These are phyloP conservation scores for Beta macrorhiza DNA, from an alignment of 179 eudicot species.

Conservation along the genomic window DNA sequence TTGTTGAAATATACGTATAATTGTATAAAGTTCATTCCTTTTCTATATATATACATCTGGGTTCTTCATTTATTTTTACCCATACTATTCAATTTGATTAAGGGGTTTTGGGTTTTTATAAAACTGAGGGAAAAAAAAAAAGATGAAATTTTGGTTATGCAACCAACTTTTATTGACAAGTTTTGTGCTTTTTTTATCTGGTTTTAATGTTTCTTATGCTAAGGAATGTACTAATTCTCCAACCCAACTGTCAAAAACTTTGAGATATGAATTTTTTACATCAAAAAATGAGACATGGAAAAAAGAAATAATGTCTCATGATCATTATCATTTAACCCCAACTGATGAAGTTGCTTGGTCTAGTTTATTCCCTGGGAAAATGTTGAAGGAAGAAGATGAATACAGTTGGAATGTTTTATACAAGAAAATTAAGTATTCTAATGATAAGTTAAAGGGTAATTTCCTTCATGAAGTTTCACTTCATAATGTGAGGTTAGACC, in stretches of 20 bases:
- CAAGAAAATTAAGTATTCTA: constrained; percentile 53
- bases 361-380: constrained; percentile 55
- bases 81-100: too few relatives aligned
- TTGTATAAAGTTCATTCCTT: background rate
- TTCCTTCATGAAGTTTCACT: constrained; percentile 64
- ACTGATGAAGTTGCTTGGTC: constrained; percentile 73
- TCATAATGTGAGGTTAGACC: constrained; percentile 67
- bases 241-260: constrained; percentile 57
- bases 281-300: constrained; percentile 74
- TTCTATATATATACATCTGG: too few relatives aligned
- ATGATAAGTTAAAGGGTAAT: constrained; percentile 32
- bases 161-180: constrained; percentile 4
- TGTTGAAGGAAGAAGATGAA: constrained; percentile 58
- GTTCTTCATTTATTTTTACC: background rate
- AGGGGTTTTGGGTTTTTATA: constrained; percentile 16
- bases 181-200: constrained; percentile 28
- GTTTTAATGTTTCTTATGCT: constrained; percentile 25
- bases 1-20: background rate
- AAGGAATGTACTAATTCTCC: constrained; percentile 74
- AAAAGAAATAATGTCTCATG: constrained; percentile 52
- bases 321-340: constrained; percentile 64
- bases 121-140: background rate
- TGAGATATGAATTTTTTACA: constrained; percentile 45
- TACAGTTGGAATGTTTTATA: constrained; percentile 59
- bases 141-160: constrained; percentile 27